Percentiles rank a stretch among this genome's conserved stretches.
phyloP scores from a whole-genome alignment of 1,139 yeast species.

The Taphrina sp. region DNA sequence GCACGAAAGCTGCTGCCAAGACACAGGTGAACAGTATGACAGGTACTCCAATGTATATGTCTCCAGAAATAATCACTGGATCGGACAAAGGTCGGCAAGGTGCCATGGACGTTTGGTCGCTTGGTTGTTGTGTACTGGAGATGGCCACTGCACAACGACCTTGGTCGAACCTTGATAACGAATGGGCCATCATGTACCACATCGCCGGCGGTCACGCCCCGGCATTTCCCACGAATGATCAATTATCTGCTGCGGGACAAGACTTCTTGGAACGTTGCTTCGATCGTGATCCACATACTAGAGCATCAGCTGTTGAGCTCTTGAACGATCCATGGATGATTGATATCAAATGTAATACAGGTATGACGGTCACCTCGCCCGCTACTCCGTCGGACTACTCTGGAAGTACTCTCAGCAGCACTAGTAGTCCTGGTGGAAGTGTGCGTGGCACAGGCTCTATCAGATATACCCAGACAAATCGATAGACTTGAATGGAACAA shows the following conservation, averaged over 20 bases:
- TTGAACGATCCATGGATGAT: conserved; percentile 83
- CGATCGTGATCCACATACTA: conserved; percentile 74
- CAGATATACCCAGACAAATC: too few relatives aligned
- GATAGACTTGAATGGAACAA: too few relatives aligned
- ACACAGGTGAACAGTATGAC: conserved; percentile 59
- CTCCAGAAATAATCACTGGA: conserved; percentile 94
- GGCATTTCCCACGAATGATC: conserved; percentile 74
- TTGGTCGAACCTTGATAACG: conserved; percentile 83
- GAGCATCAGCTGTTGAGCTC: conserved; percentile 82
- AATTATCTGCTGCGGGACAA: conserved; percentile 70
- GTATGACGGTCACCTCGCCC: conserved; percentile 48
- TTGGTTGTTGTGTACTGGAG: conserved; percentile 93
- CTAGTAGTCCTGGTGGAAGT: too few relatives aligned
- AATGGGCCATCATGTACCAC: conserved; percentile 98
- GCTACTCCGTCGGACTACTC: conserved; percentile 10
- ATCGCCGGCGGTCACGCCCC: conserved; percentile 96
- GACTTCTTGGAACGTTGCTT: conserved; percentile 71
- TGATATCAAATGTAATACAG: conserved; percentile 65
- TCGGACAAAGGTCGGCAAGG: conserved; percentile 64
- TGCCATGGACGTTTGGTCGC: conserved; percentile 61
- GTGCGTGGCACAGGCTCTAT: too few relatives aligned
- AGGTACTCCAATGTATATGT: conserved; percentile 99
- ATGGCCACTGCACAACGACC: conserved; percentile 68
- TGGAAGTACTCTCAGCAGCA: neutral
- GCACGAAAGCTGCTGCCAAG: conserved; percentile 40